Percentiles rank a stretch among this genome's conserved stretches.
Conservation (phyloP, 2,329 filamentous ascomycete genomes). For the Aspergillus sp. region DNA sequence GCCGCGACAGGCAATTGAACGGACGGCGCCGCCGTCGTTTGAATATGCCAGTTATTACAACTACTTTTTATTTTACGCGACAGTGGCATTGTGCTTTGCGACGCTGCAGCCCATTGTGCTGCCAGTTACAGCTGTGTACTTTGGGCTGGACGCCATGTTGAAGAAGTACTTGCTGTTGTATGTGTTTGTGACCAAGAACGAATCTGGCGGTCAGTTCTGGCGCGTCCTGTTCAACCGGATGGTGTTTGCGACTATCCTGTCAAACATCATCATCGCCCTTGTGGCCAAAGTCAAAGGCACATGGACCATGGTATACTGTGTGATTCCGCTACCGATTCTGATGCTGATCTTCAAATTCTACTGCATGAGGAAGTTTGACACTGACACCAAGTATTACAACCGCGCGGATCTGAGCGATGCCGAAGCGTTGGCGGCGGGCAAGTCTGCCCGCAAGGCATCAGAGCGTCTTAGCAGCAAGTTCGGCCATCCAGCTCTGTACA, state of each 20-base stretch:
- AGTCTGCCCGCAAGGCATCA: slow-evolving; percentile 40
- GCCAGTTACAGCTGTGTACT: slow-evolving; percentile 82
- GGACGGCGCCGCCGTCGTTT: slow-evolving; percentile 85
- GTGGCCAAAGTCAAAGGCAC: slow-evolving; percentile 66
- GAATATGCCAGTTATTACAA: slow-evolving; percentile 98
- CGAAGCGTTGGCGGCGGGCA: slow-evolving; percentile 35
- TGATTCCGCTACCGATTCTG: slow-evolving; percentile 70
- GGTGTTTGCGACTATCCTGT: slow-evolving; percentile 70
- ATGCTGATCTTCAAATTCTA: slow-evolving; percentile 81
- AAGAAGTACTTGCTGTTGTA: slow-evolving; percentile 96
- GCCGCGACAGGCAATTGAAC: slow-evolving; percentile 81
- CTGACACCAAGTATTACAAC: slow-evolving; percentile 72
- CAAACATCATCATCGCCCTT: slow-evolving; percentile 71
- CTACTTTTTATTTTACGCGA: slow-evolving; percentile 92
- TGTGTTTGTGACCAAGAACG: slow-evolving; percentile 92
- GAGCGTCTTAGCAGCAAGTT: slow-evolving; percentile 69
- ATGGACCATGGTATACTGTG: slow-evolving; percentile 58
- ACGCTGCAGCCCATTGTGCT: slow-evolving; percentile 82
- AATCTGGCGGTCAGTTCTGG: slow-evolving; percentile 92
- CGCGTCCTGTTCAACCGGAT: slow-evolving; percentile 87
- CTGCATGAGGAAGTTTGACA: slow-evolving; percentile 69
- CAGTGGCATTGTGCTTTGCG: slow-evolving; percentile 77
- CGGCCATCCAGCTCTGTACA: slow-evolving; percentile 85
- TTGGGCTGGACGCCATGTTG: slow-evolving; percentile 74
- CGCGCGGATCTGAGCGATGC: slow-evolving; percentile 53